Percentiles rank a stretch among this genome's conserved stretches.
These are phyloP conservation scores for Kodamaea sp. DNA, from an alignment of 1,139 yeast genomes.

Conservation along the genomic window DNA sequence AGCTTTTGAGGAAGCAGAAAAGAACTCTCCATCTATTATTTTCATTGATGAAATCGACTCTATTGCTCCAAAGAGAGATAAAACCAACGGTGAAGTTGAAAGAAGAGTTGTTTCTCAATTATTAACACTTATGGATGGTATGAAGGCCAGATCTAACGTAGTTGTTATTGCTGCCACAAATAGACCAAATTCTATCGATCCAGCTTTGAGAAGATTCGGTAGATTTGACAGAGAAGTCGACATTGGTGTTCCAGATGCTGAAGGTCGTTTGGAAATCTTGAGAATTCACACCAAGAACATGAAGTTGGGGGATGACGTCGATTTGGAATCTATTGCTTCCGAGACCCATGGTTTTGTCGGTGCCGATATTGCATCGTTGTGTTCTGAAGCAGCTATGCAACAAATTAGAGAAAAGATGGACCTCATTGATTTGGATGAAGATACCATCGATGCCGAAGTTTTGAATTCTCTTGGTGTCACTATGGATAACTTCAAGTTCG, in stretches of 20 bases:
- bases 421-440: conserved; percentile 94
- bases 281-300: conserved; percentile 87
- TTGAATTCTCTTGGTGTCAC: conserved; percentile 96
- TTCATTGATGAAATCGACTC: conserved; percentile 98
- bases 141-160: conserved; percentile 96
- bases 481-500: conserved; percentile 98
- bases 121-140: conserved; percentile 97
- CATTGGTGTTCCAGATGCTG: conserved; percentile 98
- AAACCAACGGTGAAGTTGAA: conserved; percentile 96
- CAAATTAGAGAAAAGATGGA: conserved; percentile 99
- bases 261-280: conserved; percentile 94
- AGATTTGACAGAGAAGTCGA: conserved; percentile 98
- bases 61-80: conserved; percentile 99
- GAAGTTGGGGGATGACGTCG: conserved; percentile 94
- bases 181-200: conserved; percentile 47
- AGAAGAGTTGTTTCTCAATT: conserved; percentile 98
- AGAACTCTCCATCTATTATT: conserved; percentile 92
- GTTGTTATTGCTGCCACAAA: conserved; percentile 90
- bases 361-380: conserved; percentile 75
- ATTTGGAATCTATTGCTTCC: conserved; percentile 76
- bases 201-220: conserved; percentile 49
- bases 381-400: conserved; percentile 94
- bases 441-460: conserved; percentile 95
- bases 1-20: conserved; percentile 99
- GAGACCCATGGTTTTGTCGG: conserved; percentile 98